These are phyloP conservation scores for Melianthus villosus DNA, from an alignment of 441 rosid genomes.

Conservation along the genomic window DNA sequence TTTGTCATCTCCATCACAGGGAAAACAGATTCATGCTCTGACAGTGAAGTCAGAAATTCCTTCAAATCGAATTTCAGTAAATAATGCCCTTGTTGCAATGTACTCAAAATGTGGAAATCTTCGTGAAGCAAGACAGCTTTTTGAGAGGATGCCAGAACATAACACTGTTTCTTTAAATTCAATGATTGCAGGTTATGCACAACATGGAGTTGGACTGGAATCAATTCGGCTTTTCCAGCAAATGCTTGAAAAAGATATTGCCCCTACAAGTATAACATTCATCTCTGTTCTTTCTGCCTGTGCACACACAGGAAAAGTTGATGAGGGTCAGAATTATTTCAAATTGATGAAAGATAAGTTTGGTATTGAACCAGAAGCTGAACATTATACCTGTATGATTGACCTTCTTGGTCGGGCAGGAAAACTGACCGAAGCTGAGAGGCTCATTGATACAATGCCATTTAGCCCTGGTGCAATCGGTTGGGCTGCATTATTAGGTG, in stretches of 20 bases:
- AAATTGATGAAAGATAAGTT: too few relatives aligned
- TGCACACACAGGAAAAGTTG: slow-evolving; percentile 37
- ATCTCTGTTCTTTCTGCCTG: slow-evolving; percentile 46
- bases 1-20: slow-evolving; percentile 19
- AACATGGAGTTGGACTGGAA: slow-evolving; percentile 38
- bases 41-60: slow-evolving; percentile 30
- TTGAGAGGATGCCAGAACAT: slow-evolving; percentile 24
- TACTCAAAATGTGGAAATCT: slow-evolving; percentile 29
- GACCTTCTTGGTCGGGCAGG: slow-evolving; percentile 59
- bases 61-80: slow-evolving; percentile 14
- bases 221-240: slow-evolving; percentile 34
- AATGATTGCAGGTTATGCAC: slow-evolving; percentile 38
- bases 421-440: slow-evolving; percentile 24
- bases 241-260: slow-evolving; percentile 23
- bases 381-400: slow-evolving; percentile 52
- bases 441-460: too few relatives aligned
- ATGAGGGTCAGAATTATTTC: slow-evolving; percentile 43
- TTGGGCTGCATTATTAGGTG: slow-evolving; percentile 53
- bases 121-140: slow-evolving; percentile 24
- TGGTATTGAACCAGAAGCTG: slow-evolving; percentile 18
- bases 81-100: slow-evolving; percentile 31
- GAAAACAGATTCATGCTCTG: slow-evolving; percentile 34
- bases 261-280: slow-evolving; percentile 35
- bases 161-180: slow-evolving; percentile 40
- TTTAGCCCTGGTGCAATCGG: too few relatives aligned